These are phyloP conservation scores for Laburnicola sp. DNA, from an alignment of 2,329 filamentous ascomycete genomes.

Conservation along the genomic window DNA sequence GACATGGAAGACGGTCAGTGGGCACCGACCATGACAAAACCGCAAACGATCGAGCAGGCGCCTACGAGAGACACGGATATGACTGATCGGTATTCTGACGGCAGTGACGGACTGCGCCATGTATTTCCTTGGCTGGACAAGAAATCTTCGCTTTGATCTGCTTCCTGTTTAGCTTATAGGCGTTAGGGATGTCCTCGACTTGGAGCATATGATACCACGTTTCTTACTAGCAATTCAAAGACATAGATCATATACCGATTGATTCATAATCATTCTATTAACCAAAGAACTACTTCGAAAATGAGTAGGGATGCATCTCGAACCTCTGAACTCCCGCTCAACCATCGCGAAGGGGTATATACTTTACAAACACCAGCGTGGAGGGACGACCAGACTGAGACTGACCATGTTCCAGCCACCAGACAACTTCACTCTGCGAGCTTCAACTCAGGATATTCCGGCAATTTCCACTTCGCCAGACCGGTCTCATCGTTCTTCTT, in stretches of 20 bases:
- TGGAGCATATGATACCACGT: constrained; percentile 6
- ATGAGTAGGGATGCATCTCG: too few species aligned
- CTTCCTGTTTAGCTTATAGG: not conserved
- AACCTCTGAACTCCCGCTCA: too few species aligned
- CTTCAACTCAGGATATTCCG: constrained; percentile 40
- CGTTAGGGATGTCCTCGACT: constrained; percentile 1
- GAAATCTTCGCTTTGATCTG: constrained; percentile 51
- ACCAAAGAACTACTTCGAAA: too few species aligned
- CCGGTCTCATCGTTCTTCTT: constrained; percentile 16
- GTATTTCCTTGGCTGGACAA: constrained; percentile 35
- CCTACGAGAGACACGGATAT: constrained; percentile 11
- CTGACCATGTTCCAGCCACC: too few species aligned
- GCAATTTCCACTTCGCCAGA: constrained; percentile 42
- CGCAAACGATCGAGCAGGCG: constrained; percentile 10
- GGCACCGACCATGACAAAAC: constrained; percentile 4
- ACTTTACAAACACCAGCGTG: too few species aligned
- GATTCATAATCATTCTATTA: too few species aligned
- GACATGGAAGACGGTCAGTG: not conserved
- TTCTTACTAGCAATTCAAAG: not conserved
- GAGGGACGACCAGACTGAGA: too few species aligned
- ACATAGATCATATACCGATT: too few species aligned
- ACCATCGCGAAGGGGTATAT: too few species aligned
- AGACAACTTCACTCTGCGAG: not conserved
- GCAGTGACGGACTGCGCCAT: constrained; percentile 25
- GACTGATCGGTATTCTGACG: constrained; percentile 7